Conservation (phyloP, 2,329 filamentous ascomycete species). For the Zopfia rhizophila region DNA sequence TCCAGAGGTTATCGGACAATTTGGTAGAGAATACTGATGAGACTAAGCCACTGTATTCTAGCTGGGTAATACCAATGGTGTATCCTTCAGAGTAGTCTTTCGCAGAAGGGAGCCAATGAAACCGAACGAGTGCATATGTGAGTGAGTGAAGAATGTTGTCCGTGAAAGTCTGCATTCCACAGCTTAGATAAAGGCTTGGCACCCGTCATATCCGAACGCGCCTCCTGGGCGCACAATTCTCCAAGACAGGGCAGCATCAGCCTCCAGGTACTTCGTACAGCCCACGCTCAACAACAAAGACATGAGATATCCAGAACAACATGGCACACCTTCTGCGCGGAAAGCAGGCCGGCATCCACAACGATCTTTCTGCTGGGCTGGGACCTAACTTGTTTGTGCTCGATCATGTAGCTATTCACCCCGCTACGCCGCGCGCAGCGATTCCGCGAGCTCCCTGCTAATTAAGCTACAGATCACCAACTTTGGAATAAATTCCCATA, state of each 20-base stretch:
- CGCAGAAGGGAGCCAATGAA: too few relatives aligned
- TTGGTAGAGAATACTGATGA: too few relatives aligned
- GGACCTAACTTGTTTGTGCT: constrained; percentile 80
- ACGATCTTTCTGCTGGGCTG: constrained; percentile 87
- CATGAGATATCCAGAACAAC: constrained; percentile 40
- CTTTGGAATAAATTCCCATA: constrained; percentile 76
- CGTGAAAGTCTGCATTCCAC: too few relatives aligned
- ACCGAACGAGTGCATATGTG: too few relatives aligned
- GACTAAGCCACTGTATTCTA: too few relatives aligned
- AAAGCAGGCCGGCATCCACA: constrained; percentile 92
- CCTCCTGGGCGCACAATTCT: constrained; percentile 8
- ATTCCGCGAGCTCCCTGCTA: constrained; percentile 14
- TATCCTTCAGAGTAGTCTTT: too few relatives aligned
- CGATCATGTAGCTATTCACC: constrained; percentile 72
- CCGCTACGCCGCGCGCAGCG: constrained; percentile 29
- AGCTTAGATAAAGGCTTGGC: too few relatives aligned
- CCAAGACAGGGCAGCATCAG: constrained; percentile 15
- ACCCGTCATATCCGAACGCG: too few relatives aligned
- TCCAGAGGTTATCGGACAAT: too few relatives aligned
- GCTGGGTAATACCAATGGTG: too few relatives aligned
- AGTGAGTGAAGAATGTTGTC: too few relatives aligned
- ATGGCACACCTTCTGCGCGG: constrained; percentile 92
- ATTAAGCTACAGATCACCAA: constrained; percentile 65
- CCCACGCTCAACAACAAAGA: constrained; percentile 25
- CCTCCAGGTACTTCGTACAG: constrained; percentile 10